Evolutionary conservation across 2,329 filamentous ascomycete species (phyloP).

Genomic region (Drechslerella stenobrocha): DNA sequence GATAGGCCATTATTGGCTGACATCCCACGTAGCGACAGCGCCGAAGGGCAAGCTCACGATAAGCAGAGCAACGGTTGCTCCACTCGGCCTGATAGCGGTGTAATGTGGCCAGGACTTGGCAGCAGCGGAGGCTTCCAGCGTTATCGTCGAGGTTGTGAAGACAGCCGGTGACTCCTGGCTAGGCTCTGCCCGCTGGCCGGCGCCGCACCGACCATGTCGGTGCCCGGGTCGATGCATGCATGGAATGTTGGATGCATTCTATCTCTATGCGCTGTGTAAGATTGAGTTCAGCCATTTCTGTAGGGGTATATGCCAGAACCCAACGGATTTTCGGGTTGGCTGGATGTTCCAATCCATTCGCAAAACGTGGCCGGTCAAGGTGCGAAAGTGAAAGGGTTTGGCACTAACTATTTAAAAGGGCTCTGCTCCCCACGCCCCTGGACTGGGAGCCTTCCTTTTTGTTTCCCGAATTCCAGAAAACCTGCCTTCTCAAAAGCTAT

Average conservation of each 20-base stretch:
- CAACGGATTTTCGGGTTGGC: conserved; percentile 35
- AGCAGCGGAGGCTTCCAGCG: conserved; percentile 45
- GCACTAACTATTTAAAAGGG: conserved; percentile 29
- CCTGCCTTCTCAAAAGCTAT: conserved; percentile 39
- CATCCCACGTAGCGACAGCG: no score
- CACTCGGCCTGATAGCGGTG: conserved; percentile 40
- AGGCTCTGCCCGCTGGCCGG: conserved; percentile 15
- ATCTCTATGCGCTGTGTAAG: conserved; percentile 8
- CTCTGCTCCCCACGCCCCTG: conserved; percentile 36
- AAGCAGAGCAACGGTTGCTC: conserved; percentile 25
- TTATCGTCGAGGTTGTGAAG: background rate
- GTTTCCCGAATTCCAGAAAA: conserved; percentile 42
- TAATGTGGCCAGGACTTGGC: conserved; percentile 35
- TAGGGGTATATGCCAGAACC: conserved; percentile 30
- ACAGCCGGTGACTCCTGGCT: conserved; percentile 11
- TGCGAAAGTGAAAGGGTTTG: conserved; percentile 15
- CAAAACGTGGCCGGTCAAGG: conserved; percentile 35
- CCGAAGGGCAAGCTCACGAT: conserved; percentile 11
- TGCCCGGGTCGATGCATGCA: conserved; percentile 17
- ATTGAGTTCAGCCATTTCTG: conserved; percentile 48
- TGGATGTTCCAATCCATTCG: conserved; percentile 28
- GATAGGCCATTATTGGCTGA: conserved; percentile 1
- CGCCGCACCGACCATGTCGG: conserved; percentile 23
- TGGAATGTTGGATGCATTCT: conserved; percentile 37
- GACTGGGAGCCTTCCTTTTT: conserved; percentile 24